These are phyloP conservation scores for Cronartium quercuum DNA, from an alignment of 1,284 basidiomycete genomes.

Conservation along the genomic window DNA sequence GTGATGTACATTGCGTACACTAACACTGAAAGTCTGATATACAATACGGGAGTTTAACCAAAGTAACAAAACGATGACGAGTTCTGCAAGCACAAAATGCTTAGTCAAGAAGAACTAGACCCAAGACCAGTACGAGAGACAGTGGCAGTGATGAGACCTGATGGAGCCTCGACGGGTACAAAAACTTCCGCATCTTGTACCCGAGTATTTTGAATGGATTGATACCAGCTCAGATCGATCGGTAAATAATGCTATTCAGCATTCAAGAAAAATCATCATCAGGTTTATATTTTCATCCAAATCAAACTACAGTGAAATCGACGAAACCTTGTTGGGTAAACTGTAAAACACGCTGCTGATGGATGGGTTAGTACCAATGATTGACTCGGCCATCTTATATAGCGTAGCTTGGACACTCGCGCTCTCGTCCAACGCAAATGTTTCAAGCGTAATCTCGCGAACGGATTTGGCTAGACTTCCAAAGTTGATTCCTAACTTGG, in stretches of 20 bases:
- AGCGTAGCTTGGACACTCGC: slow-evolving; percentile 85
- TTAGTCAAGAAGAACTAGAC: neutral
- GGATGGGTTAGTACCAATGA: slow-evolving; percentile 59
- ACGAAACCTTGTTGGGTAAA: slow-evolving; percentile 68
- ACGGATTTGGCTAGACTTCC: slow-evolving; percentile 55
- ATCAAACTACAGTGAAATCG: neutral
- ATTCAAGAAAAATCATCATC: neutral
- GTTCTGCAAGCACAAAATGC: too few species aligned
- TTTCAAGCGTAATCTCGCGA: slow-evolving; percentile 64
- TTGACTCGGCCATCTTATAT: slow-evolving; percentile 75
- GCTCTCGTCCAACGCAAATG: slow-evolving; percentile 80
- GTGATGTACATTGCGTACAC: too few species aligned
- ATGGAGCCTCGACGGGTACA: slow-evolving; percentile 43
- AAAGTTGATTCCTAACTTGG: slow-evolving; percentile 46
- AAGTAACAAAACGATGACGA: too few species aligned
- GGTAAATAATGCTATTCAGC: slow-evolving; percentile 64
- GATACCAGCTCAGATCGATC: slow-evolving; percentile 42
- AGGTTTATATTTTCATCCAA: neutral
- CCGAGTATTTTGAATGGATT: slow-evolving; percentile 42
- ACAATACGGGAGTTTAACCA: too few species aligned
- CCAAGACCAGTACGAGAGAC: slow-evolving; percentile 38
- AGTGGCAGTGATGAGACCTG: slow-evolving; percentile 45
- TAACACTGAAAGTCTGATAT: too few species aligned
- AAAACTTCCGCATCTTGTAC: slow-evolving; percentile 46
- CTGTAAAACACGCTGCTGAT: slow-evolving; percentile 65